Evolutionary conservation across 192 early-diverging fungal genomes (phyloP), one percentile per base, ranked within the genome.

Genomic region (Dissophora globulifera): DNA sequence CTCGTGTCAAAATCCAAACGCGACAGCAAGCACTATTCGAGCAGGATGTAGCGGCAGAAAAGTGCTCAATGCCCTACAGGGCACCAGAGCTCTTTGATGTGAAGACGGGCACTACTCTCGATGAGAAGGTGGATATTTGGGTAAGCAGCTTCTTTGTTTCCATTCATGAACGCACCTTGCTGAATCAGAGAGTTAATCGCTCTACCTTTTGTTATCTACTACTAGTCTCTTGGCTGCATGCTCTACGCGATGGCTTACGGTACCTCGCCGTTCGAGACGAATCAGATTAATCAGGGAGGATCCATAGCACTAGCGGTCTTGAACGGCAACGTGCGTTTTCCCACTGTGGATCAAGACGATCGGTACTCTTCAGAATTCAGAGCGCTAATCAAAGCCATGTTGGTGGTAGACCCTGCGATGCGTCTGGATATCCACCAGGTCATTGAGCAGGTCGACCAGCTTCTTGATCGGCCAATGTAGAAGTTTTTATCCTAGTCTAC

Each of bases 1-100:
- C 90, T 26, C 81, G 87, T 0, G 79, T 89, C 45, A 80, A 74
- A 16, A 84, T 88, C 19, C 58, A 81, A 23, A 87, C 68, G 11
- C 66, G 92, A 41, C 70, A 79, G 11, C 69, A 88, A 43, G 92
- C 92, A 12, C 62, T 93, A 40, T 55, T 78, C 30, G 87, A 91
- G 62, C 90, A 92, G 69, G 92, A 93, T 46, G 63, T 89, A 20
- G 92, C 92, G 11, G 88, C 88, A 10, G 84, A 90, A 55, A 70
- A 86, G 53, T 89, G 89, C 52, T 84, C 90, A 1, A 88, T 92
- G 90, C 84, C 90, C 47, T 93, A 92, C 51, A 78, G 92, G 9
- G 90, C 92, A 15, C 92, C 92, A 1, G 92, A 93, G 65, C 79
- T 93, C 26, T 93, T 93, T 79, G 92, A 93, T 79, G 90, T 93